phyloP scores from a whole-genome alignment of 192 early-diverging fungal species.

The Umbelopsis isabellina region DNA sequence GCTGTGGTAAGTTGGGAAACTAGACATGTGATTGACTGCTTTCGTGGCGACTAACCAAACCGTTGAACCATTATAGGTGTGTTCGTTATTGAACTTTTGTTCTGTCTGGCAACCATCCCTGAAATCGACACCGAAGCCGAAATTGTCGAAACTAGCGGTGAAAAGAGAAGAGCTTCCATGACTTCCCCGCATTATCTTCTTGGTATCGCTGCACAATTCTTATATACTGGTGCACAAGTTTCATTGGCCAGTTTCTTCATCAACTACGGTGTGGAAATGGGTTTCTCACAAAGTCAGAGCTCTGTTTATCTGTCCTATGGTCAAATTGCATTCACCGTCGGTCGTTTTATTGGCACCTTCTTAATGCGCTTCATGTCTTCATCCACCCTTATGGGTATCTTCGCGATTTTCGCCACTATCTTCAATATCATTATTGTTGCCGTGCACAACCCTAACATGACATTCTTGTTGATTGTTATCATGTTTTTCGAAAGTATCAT shows the following conservation, averaged over 20 bases:
- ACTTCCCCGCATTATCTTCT: constrained; percentile 32
- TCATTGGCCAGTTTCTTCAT: constrained; percentile 39
- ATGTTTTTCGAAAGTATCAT: constrained; percentile 41
- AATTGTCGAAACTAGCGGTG: constrained; percentile 22
- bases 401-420: constrained; percentile 17
- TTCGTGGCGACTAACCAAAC: neutral
- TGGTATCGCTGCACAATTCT: constrained; percentile 33
- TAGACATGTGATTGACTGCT: neutral
- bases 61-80: constrained; percentile 16
- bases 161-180: constrained; percentile 29
- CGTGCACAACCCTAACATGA: constrained; percentile 22
- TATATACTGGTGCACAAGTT: constrained; percentile 44
- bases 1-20: constrained; percentile 26
- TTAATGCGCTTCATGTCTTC: constrained; percentile 25
- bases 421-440: constrained; percentile 29
- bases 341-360: constrained; percentile 33
- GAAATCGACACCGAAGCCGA: constrained; percentile 49
- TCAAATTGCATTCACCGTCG: constrained; percentile 38
- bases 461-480: constrained; percentile 32
- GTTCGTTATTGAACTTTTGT: constrained; percentile 30
- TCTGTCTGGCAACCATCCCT: constrained; percentile 33
- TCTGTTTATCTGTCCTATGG: constrained; percentile 28
- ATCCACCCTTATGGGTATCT: constrained; percentile 29
- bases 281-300: constrained; percentile 16
- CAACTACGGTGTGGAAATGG: constrained; percentile 31